Evolutionary conservation across 495 filamentous ascomycete species (phyloP).

Genomic region (Neurospora sp.): DNA sequence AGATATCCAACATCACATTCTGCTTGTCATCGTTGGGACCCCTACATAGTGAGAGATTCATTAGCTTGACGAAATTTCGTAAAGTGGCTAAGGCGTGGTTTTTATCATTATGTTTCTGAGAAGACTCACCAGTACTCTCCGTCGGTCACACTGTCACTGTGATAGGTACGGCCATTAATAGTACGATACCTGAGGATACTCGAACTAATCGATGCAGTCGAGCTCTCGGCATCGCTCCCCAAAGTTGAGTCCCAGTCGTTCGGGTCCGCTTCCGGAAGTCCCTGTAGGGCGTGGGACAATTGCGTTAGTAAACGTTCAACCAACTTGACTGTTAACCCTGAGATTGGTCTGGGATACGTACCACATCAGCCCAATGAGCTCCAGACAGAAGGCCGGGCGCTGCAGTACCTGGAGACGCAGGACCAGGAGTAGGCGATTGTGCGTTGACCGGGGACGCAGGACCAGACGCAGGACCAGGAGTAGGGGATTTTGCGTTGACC

Average conservation of each 20-base stretch:
- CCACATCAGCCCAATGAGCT: constrained; percentile 5
- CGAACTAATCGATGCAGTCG: constrained; percentile 34
- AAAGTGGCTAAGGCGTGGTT: neutral
- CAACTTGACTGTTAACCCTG: neutral
- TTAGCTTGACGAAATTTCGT: neutral
- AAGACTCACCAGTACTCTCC: constrained; percentile 17
- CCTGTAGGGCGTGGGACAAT: neutral
- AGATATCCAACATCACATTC: constrained; percentile 27
- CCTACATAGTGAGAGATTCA: constrained; percentile 9
- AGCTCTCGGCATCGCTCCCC: constrained; percentile 21
- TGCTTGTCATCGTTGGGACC: constrained; percentile 28
- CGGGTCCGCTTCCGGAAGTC: neutral
- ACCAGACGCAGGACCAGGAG: too few species aligned
- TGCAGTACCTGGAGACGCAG: neutral
- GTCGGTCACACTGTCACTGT: constrained; percentile 22
- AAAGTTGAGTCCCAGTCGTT: constrained; percentile 30
- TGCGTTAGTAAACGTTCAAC: neutral
- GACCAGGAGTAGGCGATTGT: neutral
- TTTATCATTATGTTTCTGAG: neutral
- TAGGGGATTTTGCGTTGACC: too few species aligned
- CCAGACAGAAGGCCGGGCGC: neutral
- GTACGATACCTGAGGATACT: constrained; percentile 36
- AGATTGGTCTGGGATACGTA: neutral
- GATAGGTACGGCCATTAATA: constrained; percentile 29
- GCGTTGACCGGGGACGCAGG: too few species aligned